Evolutionary conservation across 352 stramenopile genomes (phyloP).

Genomic region (Globisporangium irregulare): DNA sequence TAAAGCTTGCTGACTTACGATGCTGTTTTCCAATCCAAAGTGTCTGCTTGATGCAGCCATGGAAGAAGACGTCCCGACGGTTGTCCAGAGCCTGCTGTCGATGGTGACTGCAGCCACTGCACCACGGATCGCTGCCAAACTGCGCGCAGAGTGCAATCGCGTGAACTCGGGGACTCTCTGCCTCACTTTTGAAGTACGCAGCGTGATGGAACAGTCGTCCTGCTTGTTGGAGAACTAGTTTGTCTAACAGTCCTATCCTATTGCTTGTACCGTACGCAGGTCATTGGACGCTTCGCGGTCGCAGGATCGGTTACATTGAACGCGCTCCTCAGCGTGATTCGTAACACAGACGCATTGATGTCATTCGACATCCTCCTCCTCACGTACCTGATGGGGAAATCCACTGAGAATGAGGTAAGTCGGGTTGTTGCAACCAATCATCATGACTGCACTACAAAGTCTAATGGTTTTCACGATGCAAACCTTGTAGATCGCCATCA

Average conservation of each 20-base stretch:
- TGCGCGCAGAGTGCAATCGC: slow-evolving; percentile 62
- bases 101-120: slow-evolving; percentile 61
- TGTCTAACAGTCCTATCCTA: slow-evolving; percentile 1
- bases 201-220: neutral
- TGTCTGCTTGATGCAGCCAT: slow-evolving; percentile 66
- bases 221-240: neutral
- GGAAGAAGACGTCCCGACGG: slow-evolving; percentile 75
- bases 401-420: slow-evolving; percentile 62
- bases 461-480: neutral
- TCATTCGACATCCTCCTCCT: slow-evolving; percentile 64
- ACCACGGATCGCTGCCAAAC: slow-evolving; percentile 40
- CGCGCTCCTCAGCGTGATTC: slow-evolving; percentile 42
- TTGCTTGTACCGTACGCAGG: slow-evolving; percentile 5
- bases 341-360: slow-evolving; percentile 40
- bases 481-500: slow-evolving; percentile 35
- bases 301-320: slow-evolving; percentile 45
- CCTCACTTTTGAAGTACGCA: slow-evolving; percentile 47
- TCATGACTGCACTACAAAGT: neutral
- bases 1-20: neutral
- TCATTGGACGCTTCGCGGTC: slow-evolving; percentile 61
- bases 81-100: slow-evolving; percentile 72
- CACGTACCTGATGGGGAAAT: slow-evolving; percentile 57
- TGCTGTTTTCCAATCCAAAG: slow-evolving; percentile 19
- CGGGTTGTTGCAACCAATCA: too few relatives aligned
- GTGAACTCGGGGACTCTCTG: slow-evolving; percentile 46